Evolutionary conservation across 2,329 filamentous ascomycete genomes (phyloP), one percentile per base, ranked within the genome.

Genomic region (Ustulina deusta): DNA sequence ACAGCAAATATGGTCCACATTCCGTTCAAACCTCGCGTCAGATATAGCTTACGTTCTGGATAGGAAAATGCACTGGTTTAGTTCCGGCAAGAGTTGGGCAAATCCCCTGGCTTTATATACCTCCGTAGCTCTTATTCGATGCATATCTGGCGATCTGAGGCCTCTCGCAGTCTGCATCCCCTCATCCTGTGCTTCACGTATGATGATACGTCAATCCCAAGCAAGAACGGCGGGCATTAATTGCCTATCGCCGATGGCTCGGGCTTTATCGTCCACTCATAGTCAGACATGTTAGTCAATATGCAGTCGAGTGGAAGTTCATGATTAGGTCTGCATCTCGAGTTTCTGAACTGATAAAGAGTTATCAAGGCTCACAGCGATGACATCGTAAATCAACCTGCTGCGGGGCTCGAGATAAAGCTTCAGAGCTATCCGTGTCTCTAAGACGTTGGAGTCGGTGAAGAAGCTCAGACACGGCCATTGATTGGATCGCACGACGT

Each of bases 1-100:
- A 76, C 65, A 27, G 83, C 51, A 22, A 83, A 65, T 60, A 72
- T 69, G 3, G 48, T 38, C 42, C 70, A 65, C 75, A 75, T 75
- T 15, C 42, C 70, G 56, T 44, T 52, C 22, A 61, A 27, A 5
- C n/a, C 48, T 46, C 25, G 42, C 48, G 22, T 46, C 15, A 22
- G 10, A 46, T 61, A 42, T 27, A 15, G 20, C 17, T 17, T 59
- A 38, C 42, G 36, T 46, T 32, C 2, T 17, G 32, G 2, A 13
- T 27, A 25, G 5, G 6, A 49, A 56, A 36, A 42, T 38, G 34
- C n/a, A 57, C 48, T 42, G 34, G 17, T 20, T 10, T n/a, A 32
- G 29, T n/a, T 32, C 17, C 7, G 3, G 4, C 29, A 3, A 32
- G 17, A 13, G 4, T 27, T 11, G 34, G 34, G 17, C 15, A 34